Base-by-base conservation (phyloP, 768 basidiomycete genomes). In the Melanogaster broomeanus region DNA sequence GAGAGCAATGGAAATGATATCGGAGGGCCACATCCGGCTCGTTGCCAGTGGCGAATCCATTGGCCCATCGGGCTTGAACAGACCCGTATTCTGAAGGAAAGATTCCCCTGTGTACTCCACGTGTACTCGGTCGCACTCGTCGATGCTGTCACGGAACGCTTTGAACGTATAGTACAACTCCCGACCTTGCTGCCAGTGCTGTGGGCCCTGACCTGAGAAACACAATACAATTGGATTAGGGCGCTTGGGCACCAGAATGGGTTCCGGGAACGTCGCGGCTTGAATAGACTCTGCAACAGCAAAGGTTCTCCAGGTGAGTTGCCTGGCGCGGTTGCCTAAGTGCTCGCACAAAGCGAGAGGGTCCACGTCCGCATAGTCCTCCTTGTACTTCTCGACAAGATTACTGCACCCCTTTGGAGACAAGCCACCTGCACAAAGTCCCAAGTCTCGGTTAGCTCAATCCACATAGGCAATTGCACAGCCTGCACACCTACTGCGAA, bases 181-280 rank as follows among this genome's bases (percentile, higher is more conserved):
- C 15, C 73, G 64, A 5, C 74, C 74, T 72, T 42, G 74, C 72
- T 73, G 47, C 25, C 22, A 53, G 47, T 76, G 69, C 45, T 76
- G 74, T 4, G 72, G 68, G 9, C 74, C 74, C 49, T 75, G 74
- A 6, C 74, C 74, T 8, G 68, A 66, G 58, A 75, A 72, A 9
- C 73, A 63, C 45, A 71, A 77, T 13, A 68, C 69, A 27, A 79
- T 44, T 0, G 70, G 63, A 12, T 67, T 62, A 4, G 57, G 46
- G 9, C 46, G 49, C 7, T 65, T 60, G 2, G 72, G 59, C n/a
- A 55, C 49, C 27, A 73, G 61, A 0, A 56, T 49, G 0, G 76
- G 70, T 2, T 59, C 53, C 4, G 67, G 55, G 49, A 74, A 68
- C 22, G 40, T 25, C 40, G 40, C 40, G 11, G 40, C 8, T 10